Evolutionary conservation across 371 early-diverging fungal species (phyloP), one percentile per base, ranked within the genome.

Genomic region (Mucor sp.): DNA sequence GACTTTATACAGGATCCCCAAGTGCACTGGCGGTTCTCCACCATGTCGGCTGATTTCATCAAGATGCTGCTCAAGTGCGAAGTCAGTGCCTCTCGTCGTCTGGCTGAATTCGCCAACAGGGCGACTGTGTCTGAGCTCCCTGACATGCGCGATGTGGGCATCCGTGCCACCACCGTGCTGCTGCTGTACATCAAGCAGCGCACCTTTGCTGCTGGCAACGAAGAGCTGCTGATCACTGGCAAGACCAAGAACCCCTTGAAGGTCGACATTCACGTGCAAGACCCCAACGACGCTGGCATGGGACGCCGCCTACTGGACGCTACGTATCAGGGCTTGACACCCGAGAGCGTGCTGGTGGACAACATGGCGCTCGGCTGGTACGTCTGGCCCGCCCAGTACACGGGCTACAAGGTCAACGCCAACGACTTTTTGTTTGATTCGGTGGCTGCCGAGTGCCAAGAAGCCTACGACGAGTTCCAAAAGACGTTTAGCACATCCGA

Each of bases 11-110:
- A 85, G 25, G 84, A 87, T 62, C 72, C 85, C 14, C 80, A 83
- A 7, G 73, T 93, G 0, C 94, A 93, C 47, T 96, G 95, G 95
- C 87, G 95, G 7, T 92, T 89, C 71, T 83, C 87, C 1, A 83
- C 88, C 0, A 93, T 94, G 89, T 86, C 92, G 3, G 85, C 90
- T 63, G 90, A 87, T 59, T 90, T 93, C 47, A 68, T 95, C 7
- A 93, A 93, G 47, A 66, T 90, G 23, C 78, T 89, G 25, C 71
- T 89, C 55, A 73, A 90, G 27, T 78, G 85, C 0, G 87, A 92
- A 47, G 57, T 39, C 1, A 85, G 91, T 19, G 84, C 87, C 2
- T 81, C 86, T 4, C 71, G 75, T 7, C 83, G 81, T 0, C 63
- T 94, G 21, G 89, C 86, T 3, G 55, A 53, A 1, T 87, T 91